Evolutionary conservation across 768 basidiomycete genomes (phyloP).

Genomic region (Podaxis sp.): DNA sequence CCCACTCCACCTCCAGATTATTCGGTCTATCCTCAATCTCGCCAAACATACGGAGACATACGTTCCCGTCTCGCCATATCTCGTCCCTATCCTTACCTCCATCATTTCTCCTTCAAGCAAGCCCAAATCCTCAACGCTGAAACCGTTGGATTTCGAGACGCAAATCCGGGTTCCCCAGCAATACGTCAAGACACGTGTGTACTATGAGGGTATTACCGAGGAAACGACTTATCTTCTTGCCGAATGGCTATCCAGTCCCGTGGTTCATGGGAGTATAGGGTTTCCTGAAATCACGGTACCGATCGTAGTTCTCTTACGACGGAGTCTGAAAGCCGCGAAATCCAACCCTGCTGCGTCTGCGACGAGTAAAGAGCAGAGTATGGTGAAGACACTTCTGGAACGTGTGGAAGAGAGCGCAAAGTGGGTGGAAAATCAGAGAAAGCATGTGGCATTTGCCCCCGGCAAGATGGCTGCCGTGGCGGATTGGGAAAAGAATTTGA

Average conservation of each 20-base stretch:
- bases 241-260: constrained; percentile 72
- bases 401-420: constrained; percentile 80
- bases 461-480: constrained; percentile 66
- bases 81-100: constrained; percentile 83
- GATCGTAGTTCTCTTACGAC: constrained; percentile 66
- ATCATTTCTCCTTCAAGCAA: constrained; percentile 65
- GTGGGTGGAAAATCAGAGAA: constrained; percentile 75
- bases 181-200: constrained; percentile 86
- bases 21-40: constrained; percentile 85
- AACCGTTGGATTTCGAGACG: constrained; percentile 86
- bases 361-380: constrained; percentile 52
- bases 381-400: constrained; percentile 79
- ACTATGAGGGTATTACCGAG: constrained; percentile 78
- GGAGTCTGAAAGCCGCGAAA: constrained; percentile 65
- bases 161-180: constrained; percentile 85
- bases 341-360: constrained; percentile 27
- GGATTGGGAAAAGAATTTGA: constrained; percentile 65
- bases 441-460: constrained; percentile 73
- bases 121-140: constrained; percentile 81
- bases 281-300: constrained; percentile 94
- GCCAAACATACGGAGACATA: constrained; percentile 81
- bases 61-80: constrained; percentile 82
- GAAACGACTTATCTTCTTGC: constrained; percentile 77
- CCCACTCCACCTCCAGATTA: constrained; percentile 91
- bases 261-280: constrained; percentile 81